phyloP scores from a whole-genome alignment of 176 grass and related monocot genomes.

The Lolium perenne region DNA sequence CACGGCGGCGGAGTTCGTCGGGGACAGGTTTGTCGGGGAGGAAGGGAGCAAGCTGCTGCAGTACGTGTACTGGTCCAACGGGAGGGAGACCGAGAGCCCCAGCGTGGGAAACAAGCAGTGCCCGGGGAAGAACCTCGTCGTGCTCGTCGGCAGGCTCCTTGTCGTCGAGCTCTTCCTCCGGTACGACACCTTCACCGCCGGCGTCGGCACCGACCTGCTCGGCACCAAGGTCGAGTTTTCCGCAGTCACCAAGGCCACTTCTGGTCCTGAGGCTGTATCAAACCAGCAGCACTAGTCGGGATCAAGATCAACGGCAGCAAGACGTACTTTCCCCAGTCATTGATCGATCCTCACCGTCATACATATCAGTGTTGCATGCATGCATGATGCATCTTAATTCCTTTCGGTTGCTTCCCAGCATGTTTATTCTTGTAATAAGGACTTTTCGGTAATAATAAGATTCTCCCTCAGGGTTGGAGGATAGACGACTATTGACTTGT shows the following conservation, averaged over 20 bases:
- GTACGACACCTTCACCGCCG: conserved; percentile 71
- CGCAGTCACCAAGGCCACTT: conserved; percentile 55
- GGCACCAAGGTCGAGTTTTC: conserved; percentile 57
- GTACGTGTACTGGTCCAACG: conserved; percentile 82
- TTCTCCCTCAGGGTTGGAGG: too few relatives aligned
- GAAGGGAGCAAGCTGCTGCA: conserved; percentile 65
- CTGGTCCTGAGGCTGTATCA: not conserved
- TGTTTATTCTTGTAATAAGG: not conserved
- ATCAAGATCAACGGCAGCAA: not conserved
- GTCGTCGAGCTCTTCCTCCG: conserved; percentile 73
- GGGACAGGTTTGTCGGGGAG: conserved; percentile 69
- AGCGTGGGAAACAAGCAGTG: conserved; percentile 70
- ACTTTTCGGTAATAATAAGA: too few relatives aligned
- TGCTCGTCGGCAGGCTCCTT: conserved; percentile 70
- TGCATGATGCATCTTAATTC: not conserved
- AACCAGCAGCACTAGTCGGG: not conserved
- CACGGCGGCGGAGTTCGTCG: conserved; percentile 58
- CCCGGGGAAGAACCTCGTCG: conserved; percentile 69
- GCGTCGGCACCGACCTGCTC: conserved; percentile 38
- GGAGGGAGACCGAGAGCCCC: conserved; percentile 61
- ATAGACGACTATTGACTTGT: too few relatives aligned
- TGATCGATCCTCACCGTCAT: not conserved
- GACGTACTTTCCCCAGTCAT: too few relatives aligned
- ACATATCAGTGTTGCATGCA: too few relatives aligned
- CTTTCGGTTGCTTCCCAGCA: not conserved